Base-by-base conservation (phyloP, 2,329 filamentous ascomycete genomes). In the Diaporthe sp. region DNA sequence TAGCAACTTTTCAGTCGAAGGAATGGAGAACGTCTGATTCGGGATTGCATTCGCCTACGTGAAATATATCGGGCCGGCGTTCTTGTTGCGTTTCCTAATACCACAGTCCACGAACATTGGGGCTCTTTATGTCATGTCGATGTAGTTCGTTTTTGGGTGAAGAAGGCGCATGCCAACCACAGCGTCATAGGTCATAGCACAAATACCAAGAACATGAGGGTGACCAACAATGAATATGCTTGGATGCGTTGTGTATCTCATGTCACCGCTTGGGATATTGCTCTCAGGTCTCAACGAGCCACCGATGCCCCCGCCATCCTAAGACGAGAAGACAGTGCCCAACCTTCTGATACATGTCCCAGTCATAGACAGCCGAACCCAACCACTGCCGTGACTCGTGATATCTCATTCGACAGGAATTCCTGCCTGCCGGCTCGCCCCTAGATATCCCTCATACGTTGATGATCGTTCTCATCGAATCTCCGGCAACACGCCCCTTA, bases 401-500 rank as follows among this genome's bases (percentile, higher is more conserved):
- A 22, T 42, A 22, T 42, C 49, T 39, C 25, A 10, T 37, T 53
- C 39, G 22, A 44, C 25, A 31, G 20, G n/a, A n/a, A 8, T 25
- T 13, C 44, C 25, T 39, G 17, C n/a, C 44, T 25, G 25, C 31
- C 13, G 34, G 20, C 22, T n/a, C 22, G 63, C 10, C 47, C 22
- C 20, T 12, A 28, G 44, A 17, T 31, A 4, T 6, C 31, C 31
- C 58, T 28, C 57, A 25, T 25, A 8, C 58, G 39, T 17, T 34
- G 44, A 53, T 22, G 13, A 53, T 1, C 20, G 17, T 28, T 28
- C 47, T 6, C 25, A 25, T 53, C 2, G 17, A 22, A 28, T 4
- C n/a, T n/a, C 5, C n/a, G 6, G 9, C 34, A 39, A 10, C 20
- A 25, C 22, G 4, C 7, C 17, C 0, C 15, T 83, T 91, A 96